Evolutionary conservation across 2,329 filamentous ascomycete genomes (phyloP).

Genomic region (Clarireedia monteithiana): DNA sequence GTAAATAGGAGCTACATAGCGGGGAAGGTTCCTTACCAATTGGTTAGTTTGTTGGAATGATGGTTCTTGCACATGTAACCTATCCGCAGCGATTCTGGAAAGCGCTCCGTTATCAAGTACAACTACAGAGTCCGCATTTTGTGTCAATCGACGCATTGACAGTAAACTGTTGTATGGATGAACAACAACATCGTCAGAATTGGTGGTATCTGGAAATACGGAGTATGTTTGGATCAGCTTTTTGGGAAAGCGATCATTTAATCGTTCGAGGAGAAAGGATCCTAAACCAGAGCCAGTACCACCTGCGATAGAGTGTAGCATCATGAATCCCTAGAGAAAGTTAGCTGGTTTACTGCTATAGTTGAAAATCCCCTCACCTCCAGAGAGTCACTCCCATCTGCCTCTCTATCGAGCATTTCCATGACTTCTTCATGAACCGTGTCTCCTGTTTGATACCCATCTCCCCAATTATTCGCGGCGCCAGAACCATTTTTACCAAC

Average conservation of each 20-base stretch:
- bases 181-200: conserved; percentile 83
- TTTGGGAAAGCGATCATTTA: conserved; percentile 97
- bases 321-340: conserved; percentile 75
- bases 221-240: conserved; percentile 99
- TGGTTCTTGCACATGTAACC: conserved; percentile 88
- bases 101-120: conserved; percentile 94
- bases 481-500: conserved; percentile 89
- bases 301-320: conserved; percentile 94
- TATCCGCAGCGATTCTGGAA: conserved; percentile 86
- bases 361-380: conserved; percentile 48
- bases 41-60: conserved; percentile 98
- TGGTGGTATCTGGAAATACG: conserved; percentile 91
- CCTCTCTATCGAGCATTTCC: conserved; percentile 98
- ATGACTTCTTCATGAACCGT: conserved; percentile 92
- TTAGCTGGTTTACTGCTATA: conserved; percentile 19
- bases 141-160: conserved; percentile 80
- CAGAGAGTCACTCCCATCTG: conserved; percentile 93
- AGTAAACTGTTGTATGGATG: conserved; percentile 97
- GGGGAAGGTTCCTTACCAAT: conserved; percentile 45
- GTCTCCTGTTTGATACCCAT: conserved; percentile 90
- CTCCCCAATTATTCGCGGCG: conserved; percentile 97
- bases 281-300: conserved; percentile 95
- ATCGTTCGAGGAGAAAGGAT: conserved; percentile 85
- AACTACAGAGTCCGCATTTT: conserved; percentile 96
- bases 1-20: conserved; percentile 11